A percentile compares a stretch with the other conserved stretches of the same genome.
Evolutionary conservation across 345 rosid species (phyloP).

Genomic region (Hevea brasiliensis): DNA sequence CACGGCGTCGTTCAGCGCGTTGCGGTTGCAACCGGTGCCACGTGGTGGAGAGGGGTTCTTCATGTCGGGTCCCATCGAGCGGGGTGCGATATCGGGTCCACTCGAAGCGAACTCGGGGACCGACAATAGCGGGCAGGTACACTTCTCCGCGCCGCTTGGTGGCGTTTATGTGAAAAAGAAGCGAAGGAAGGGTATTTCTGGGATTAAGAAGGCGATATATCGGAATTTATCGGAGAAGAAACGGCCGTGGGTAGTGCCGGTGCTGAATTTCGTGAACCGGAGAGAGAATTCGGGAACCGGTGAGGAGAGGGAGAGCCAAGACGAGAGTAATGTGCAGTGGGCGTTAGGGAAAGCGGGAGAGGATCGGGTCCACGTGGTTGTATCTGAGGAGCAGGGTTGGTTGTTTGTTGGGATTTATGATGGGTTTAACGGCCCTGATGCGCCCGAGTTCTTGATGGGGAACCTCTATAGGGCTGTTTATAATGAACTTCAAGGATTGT

Average conservation of each 20-base stretch:
- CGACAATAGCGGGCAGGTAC: constrained; percentile 47
- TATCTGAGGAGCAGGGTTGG: constrained; percentile 98
- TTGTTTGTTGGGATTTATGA: constrained; percentile 93
- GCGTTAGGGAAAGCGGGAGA: constrained; percentile 97
- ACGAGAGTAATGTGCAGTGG: constrained; percentile 79
- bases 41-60: constrained; percentile 72
- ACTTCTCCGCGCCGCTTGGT: constrained; percentile 90
- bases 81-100: constrained; percentile 83
- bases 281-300: constrained; percentile 43
- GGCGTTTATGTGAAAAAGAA: constrained; percentile 61
- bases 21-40: constrained; percentile 84
- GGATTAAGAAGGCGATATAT: constrained; percentile 55
- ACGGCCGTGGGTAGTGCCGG: constrained; percentile 93
- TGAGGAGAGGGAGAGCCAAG: constrained; percentile 31
- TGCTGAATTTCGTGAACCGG: constrained; percentile 65
- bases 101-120: constrained; percentile 48
- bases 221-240: constrained; percentile 73
- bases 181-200: constrained; percentile 58
- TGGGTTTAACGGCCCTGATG: constrained; percentile 97
- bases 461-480: constrained; percentile 91
- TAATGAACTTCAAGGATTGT: constrained; percentile 79
- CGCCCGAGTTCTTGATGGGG: constrained; percentile 96
- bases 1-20: constrained; percentile 78
- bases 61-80: constrained; percentile 90
- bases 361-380: constrained; percentile 94